phyloP scores from a whole-genome alignment of 73 alveolate species.

The Durusdinium trenchii region DNA sequence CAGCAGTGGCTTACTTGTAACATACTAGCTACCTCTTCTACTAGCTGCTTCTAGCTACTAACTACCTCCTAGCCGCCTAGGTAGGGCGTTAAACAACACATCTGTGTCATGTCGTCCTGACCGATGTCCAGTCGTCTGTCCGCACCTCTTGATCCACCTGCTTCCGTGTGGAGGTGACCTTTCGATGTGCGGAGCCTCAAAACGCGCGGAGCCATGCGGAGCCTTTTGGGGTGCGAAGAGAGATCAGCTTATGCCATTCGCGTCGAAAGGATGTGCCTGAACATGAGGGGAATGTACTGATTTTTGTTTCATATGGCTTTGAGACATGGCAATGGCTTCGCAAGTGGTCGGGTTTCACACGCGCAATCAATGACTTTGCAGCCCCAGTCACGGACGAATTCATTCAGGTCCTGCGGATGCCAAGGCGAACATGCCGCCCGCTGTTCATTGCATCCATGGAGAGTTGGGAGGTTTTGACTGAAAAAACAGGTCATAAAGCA shows the following conservation, averaged over 20 bases:
- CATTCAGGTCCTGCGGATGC: slow-evolving; percentile 16
- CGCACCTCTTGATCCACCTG: slow-evolving; percentile 70
- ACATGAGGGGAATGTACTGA: not conserved
- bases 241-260: too few relatives aligned
- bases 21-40: too few relatives aligned
- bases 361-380: too few relatives aligned
- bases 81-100: too few relatives aligned
- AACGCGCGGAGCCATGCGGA: not conserved
- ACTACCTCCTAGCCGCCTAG: too few relatives aligned
- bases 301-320: not conserved
- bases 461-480: too few relatives aligned
- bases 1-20: too few relatives aligned
- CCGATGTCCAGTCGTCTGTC: not conserved
- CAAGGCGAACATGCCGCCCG: not conserved
- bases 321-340: not conserved
- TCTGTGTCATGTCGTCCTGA: not conserved
- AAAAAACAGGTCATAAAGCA: too few relatives aligned
- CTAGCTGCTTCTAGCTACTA: too few relatives aligned
- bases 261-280: not conserved
- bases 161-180: slow-evolving; percentile 51
- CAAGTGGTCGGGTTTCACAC: too few relatives aligned
- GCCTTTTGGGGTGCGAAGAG: too few relatives aligned
- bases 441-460: too few relatives aligned
- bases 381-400: slow-evolving; percentile 33
- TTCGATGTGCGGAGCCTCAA: slow-evolving; percentile 53